Conservation (phyloP, 2,329 filamentous ascomycete species). For the Colletotrichum tofieldiae region DNA sequence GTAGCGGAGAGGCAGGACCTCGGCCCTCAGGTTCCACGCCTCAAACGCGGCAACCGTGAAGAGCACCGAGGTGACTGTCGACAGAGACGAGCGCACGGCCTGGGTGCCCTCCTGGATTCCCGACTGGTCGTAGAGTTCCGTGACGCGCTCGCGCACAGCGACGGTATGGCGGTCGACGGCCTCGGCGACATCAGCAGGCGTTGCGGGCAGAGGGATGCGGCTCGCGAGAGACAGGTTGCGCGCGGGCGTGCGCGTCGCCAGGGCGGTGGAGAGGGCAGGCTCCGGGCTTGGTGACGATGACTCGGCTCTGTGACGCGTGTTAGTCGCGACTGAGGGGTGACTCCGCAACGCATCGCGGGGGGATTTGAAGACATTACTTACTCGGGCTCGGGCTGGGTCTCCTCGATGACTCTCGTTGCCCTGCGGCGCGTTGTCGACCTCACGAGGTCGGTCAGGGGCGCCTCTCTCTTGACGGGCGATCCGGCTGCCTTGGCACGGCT, state of each 20-base stretch:
- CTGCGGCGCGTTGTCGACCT: conserved; percentile 64
- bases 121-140: conserved; percentile 75
- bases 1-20: conserved; percentile 80
- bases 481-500: conserved; percentile 71
- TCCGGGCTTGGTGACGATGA: conserved; percentile 45
- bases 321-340: conserved; percentile 26
- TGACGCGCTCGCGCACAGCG: conserved; percentile 76
- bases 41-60: conserved; percentile 79
- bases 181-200: conserved; percentile 83
- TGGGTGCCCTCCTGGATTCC: conserved; percentile 78
- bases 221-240: conserved; percentile 69
- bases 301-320: conserved; percentile 36
- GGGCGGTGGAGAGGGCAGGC: conserved; percentile 58
- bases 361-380: conserved; percentile 51
- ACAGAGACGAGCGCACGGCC: conserved; percentile 78
- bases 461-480: conserved; percentile 75
- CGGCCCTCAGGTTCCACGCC: conserved; percentile 76
- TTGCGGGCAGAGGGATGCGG: conserved; percentile 83
- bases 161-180: conserved; percentile 81
- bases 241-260: conserved; percentile 63
- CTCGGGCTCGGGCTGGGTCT: conserved; percentile 58
- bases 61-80: conserved; percentile 81
- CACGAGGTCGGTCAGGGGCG: conserved; percentile 55
- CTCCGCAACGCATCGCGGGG: background rate
- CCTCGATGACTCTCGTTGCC: conserved; percentile 61